Base-by-base conservation (phyloP, 2,329 filamentous ascomycete species). In the Penicillium frequentans region DNA sequence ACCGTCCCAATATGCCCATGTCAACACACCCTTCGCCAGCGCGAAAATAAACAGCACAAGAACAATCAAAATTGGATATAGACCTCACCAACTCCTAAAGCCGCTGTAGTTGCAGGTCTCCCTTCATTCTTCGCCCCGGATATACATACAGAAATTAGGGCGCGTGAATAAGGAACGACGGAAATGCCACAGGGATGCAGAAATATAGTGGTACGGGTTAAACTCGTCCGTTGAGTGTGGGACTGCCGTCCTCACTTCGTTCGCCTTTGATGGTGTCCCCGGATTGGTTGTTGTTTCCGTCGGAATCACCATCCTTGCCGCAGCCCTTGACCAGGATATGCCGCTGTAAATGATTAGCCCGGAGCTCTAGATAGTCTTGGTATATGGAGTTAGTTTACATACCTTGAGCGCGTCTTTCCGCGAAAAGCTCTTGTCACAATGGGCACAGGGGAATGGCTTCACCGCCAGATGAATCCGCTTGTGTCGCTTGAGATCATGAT, bases 401-500 rank as follows among this genome's bases (percentile, higher is more conserved):
- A 98, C 95, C 90, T 98, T 98, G 29, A 99, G 80, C 10, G 95
- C 95, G 75, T 98, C 95, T 73, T 98, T 98, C 58, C 95, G 84
- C 3, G 93, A 97, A 70, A 99, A 99, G 72, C 90, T 95, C 84
- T 98, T 98, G 60, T 96, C 92, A 72, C 95, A 99, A 69, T 89
- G 89, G 7, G 81, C 85, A 73, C 95, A 99, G 0, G 93, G 93
- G 73, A 93, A 98, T 0, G 95, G 95, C 81, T 99, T 99, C 42
- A 98, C 91, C 0, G 92, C 90, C 56, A 98, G 77, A 75, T 99
- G 95, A 57, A 98, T 98, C 49, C 92, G 82, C 81, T 96, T 96
- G 74, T 99, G 95, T 51, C 95, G 85, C 77, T 99, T 99, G 66
- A 98, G 76, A 70, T 98, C 95, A 70, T 98, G 95, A 64, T 98